Conservation (phyloP, 2,329 filamentous ascomycete species). For the Pseudogymnoascus sp. region DNA sequence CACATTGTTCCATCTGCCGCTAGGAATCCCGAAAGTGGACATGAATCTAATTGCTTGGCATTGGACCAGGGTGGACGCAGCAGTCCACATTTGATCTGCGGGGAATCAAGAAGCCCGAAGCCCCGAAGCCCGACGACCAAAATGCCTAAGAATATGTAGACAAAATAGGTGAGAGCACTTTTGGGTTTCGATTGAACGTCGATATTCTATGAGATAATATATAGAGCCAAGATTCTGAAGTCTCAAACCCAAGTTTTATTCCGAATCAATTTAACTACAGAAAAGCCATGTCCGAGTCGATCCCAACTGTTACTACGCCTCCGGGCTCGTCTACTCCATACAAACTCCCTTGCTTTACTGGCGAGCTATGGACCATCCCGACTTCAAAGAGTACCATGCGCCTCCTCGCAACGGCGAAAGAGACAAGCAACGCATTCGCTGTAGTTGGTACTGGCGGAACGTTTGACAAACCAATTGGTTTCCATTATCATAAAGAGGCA, state of each 20-base stretch:
- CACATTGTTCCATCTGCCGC: not conserved
- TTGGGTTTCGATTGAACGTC: not conserved
- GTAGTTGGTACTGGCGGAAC: constrained; percentile 22
- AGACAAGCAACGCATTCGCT: constrained; percentile 23
- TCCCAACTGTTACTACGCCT: not conserved
- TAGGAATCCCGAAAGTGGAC: not conserved
- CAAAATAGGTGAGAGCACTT: not conserved
- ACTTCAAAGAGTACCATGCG: constrained; percentile 21
- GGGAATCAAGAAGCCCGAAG: not conserved
- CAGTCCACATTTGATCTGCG: not conserved
- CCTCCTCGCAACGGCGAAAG: constrained; percentile 22
- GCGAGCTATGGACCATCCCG: constrained; percentile 23
- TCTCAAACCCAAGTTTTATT: not conserved
- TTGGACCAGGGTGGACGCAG: not conserved
- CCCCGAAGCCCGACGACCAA: not conserved
- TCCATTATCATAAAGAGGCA: constrained; percentile 48
- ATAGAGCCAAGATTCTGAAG: not conserved
- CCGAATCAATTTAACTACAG: not conserved
- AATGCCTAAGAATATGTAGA: not conserved
- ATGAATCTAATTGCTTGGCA: not conserved
- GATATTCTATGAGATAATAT: not conserved
- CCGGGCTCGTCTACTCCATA: constrained; percentile 12
- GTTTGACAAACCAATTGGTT: constrained; percentile 32
- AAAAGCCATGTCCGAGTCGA: not conserved
- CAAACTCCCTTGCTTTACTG: constrained; percentile 17